phyloP scores from a whole-genome alignment of 129 eudicot genomes.

The Flaveria linearis region DNA sequence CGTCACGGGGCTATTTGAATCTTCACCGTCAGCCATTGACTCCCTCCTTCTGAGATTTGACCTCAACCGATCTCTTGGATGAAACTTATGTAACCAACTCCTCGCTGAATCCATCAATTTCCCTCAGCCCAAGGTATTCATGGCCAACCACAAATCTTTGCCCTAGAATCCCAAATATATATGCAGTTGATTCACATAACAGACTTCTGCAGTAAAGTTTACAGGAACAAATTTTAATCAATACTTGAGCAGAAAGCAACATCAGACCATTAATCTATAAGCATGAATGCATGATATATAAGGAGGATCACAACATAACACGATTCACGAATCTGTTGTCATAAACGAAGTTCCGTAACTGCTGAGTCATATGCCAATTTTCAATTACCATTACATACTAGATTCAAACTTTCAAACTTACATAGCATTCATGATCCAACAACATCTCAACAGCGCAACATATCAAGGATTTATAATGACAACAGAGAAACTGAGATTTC shows the following conservation, averaged over 20 bases:
- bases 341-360: neutral
- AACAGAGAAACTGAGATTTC: neutral
- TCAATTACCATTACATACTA: neutral
- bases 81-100: constrained; percentile 50
- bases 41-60: constrained; percentile 37
- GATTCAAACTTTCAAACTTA: neutral
- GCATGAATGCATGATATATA: neutral
- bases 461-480: neutral
- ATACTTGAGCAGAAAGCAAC: constrained; percentile 12
- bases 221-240: neutral
- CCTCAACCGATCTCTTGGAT: constrained; percentile 43
- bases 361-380: neutral
- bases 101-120: constrained; percentile 48
- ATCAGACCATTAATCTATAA: neutral
- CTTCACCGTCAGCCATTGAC: constrained; percentile 41
- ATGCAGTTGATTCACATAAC: constrained; percentile 16
- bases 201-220: constrained; percentile 28
- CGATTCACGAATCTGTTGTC: constrained; percentile 12
- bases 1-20: constrained; percentile 31
- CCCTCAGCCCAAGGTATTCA: constrained; percentile 31
- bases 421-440: too few relatives aligned
- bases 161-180: constrained; percentile 23
- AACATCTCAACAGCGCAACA: neutral
- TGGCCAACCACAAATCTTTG: constrained; percentile 6
- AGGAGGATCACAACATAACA: constrained; percentile 5